These are phyloP conservation scores for Xylaria sp. DNA, from an alignment of 2,329 filamentous ascomycete genomes.

Conservation along the genomic window DNA sequence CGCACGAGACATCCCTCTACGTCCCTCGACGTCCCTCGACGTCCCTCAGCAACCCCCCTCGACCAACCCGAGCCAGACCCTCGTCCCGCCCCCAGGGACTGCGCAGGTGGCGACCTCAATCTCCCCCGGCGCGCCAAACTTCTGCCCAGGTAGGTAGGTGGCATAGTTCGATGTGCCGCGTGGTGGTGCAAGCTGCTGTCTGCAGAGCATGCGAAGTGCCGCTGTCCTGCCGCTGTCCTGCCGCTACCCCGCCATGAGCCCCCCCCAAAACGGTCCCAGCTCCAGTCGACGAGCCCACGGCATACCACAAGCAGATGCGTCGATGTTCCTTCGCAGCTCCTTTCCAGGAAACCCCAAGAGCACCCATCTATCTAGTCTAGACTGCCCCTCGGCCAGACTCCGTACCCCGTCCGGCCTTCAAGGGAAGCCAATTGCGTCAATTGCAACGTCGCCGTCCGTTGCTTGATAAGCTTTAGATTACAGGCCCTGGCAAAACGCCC, in stretches of 20 bases:
- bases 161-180: not conserved
- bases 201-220: slow-evolving; percentile 7
- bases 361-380: too few species aligned
- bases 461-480: not conserved
- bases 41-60: too few species aligned
- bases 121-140: too few species aligned
- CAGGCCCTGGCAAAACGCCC: not conserved
- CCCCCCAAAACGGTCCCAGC: slow-evolving; percentile 3
- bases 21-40: too few species aligned
- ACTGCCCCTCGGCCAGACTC: too few species aligned
- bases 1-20: not conserved
- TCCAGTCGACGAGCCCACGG: too few species aligned
- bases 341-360: too few species aligned
- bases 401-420: not conserved
- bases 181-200: not conserved
- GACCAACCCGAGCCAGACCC: too few species aligned
- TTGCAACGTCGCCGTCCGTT: not conserved
- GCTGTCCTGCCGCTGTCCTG: not conserved
- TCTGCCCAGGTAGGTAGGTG: too few species aligned
- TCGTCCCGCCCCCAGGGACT: too few species aligned
- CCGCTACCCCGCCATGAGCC: slow-evolving; percentile 14
- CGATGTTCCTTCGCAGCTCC: too few species aligned
- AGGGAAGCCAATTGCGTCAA: not conserved
- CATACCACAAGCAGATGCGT: not conserved
- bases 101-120: too few species aligned